phyloP scores from a whole-genome alignment of 129 eudicot genomes.

The Lactuca saligna region DNA sequence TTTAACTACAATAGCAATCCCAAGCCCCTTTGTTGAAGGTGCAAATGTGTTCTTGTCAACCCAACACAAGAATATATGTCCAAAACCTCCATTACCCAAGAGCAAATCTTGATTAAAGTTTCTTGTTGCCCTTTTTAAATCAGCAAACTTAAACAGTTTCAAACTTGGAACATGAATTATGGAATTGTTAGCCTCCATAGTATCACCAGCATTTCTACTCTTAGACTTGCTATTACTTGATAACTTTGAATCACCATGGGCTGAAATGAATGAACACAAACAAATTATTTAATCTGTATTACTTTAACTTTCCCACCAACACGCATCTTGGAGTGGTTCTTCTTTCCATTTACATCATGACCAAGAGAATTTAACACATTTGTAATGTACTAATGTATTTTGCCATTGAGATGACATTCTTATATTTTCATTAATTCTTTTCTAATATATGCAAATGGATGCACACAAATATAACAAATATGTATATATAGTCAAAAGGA shows the following conservation, averaged over 20 bases:
- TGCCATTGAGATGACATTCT: no score
- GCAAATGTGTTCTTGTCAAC: conserved; percentile 25
- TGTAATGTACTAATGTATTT: no score
- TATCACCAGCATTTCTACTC: not conserved
- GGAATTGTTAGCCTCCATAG: no score
- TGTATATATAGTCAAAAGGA: no score
- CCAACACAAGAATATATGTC: conserved; percentile 33
- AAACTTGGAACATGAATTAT: not conserved
- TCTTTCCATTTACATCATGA: no score
- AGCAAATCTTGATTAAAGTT: conserved; percentile 20
- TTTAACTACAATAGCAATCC: conserved; percentile 39
- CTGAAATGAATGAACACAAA: not conserved
- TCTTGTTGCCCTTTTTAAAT: conserved; percentile 28
- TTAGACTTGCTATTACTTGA: not conserved
- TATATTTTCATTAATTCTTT: no score
- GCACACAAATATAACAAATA: no score
- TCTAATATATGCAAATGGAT: no score
- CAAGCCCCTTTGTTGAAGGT: conserved; percentile 31
- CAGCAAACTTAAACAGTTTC: conserved; percentile 27
- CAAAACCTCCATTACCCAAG: conserved; percentile 31
- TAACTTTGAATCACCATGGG: not conserved
- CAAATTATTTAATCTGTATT: not conserved
- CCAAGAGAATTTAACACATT: no score
- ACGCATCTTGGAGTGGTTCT: not conserved
- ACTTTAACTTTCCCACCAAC: not conserved